Evolutionary conservation across 2,329 filamentous ascomycete genomes (phyloP).

Genomic region (Epichloe coenophiala): DNA sequence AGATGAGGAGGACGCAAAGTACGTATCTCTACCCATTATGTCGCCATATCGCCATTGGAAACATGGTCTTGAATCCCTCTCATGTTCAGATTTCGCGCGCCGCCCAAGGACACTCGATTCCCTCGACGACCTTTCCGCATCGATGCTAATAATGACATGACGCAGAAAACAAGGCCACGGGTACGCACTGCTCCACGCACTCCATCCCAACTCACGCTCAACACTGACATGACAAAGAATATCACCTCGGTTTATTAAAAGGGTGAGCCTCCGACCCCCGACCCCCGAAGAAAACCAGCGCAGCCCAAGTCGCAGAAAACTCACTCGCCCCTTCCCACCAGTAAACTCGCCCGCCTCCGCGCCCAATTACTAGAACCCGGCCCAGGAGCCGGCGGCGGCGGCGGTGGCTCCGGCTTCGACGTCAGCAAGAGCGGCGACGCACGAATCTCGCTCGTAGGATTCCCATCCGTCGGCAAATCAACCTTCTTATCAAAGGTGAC

Average conservation of each 20-base stretch:
- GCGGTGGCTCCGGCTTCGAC: constrained; percentile 75
- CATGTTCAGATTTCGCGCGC: too few relatives aligned
- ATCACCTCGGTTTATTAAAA: constrained; percentile 91
- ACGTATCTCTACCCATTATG: constrained; percentile 22
- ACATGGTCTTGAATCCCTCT: too few relatives aligned
- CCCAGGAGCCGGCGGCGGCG: constrained; percentile 61
- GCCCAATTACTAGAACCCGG: constrained; percentile 88
- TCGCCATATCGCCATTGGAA: neutral
- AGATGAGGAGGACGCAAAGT: constrained; percentile 99
- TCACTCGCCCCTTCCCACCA: constrained; percentile 22
- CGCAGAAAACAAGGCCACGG: constrained; percentile 94
- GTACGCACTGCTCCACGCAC: constrained; percentile 37
- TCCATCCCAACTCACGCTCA: neutral
- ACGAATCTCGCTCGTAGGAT: constrained; percentile 93
- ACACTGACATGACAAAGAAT: constrained; percentile 52
- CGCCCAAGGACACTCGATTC: neutral
- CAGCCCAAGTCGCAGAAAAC: constrained; percentile 45
- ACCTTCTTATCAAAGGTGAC: constrained; percentile 98
- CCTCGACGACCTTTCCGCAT: constrained; percentile 6
- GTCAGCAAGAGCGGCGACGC: constrained; percentile 96
- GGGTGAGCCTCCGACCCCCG: constrained; percentile 46
- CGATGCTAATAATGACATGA: constrained; percentile 17
- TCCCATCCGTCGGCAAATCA: constrained; percentile 96
- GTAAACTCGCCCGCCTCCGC: constrained; percentile 88
- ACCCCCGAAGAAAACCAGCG: neutral